These are phyloP conservation scores for Viridothelium virens DNA, from an alignment of 495 filamentous ascomycete genomes.

Conservation along the genomic window DNA sequence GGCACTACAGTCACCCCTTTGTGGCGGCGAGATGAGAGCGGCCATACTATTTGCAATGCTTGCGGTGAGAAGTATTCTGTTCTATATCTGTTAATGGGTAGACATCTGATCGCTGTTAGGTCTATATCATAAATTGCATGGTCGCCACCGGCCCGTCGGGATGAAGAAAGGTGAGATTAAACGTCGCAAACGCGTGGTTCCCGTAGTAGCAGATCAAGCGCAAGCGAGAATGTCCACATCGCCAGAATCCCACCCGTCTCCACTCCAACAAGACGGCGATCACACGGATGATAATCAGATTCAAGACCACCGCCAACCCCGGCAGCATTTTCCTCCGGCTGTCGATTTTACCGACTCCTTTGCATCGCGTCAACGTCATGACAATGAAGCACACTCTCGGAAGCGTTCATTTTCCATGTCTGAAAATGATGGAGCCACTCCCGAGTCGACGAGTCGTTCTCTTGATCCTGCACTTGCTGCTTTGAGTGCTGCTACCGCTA, in stretches of 20 bases:
- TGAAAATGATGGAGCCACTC: conserved; percentile 11
- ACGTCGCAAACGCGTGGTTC: conserved; percentile 89
- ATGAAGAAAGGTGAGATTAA: conserved; percentile 99
- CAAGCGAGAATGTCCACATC: conserved; percentile 18
- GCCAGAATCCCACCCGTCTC: background rate
- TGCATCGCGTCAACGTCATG: background rate
- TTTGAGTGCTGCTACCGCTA: conserved; percentile 37
- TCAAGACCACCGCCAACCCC: conserved; percentile 15
- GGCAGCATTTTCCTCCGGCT: conserved; percentile 17
- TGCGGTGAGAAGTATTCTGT: conserved; percentile 61
- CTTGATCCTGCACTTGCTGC: conserved; percentile 17
- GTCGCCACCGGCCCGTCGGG: conserved; percentile 78
- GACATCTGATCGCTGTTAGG: conserved; percentile 44
- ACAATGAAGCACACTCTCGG: conserved; percentile 3
- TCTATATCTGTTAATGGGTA: conserved; percentile 7
- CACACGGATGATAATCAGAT: conserved; percentile 19
- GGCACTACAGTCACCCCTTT: conserved; percentile 93
- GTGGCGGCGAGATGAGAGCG: conserved; percentile 89
- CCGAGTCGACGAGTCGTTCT: background rate
- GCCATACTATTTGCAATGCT: conserved; percentile 97
- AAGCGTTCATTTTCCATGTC: conserved; percentile 34
- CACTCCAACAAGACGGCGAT: conserved; percentile 30
- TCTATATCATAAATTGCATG: conserved; percentile 95
- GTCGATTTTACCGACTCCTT: conserved; percentile 19
- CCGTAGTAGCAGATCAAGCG: conserved; percentile 55